phyloP scores from a whole-genome alignment of 2,329 filamentous ascomycete species.

The Botrytis squamosa region DNA sequence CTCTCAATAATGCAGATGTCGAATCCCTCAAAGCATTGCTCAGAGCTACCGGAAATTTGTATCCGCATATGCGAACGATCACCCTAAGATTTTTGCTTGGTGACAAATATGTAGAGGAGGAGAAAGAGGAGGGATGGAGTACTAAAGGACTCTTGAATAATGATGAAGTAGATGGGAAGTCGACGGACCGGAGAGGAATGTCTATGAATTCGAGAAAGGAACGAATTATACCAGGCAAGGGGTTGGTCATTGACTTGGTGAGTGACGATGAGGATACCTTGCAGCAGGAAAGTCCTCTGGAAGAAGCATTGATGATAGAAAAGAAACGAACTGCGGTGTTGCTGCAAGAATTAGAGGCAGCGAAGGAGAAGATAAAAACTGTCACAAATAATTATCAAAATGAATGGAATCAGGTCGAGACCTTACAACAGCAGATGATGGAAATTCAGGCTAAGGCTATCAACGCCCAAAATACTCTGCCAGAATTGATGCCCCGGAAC shows the following conservation, averaged over 20 bases:
- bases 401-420: slow-evolving; percentile 3
- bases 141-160: not conserved
- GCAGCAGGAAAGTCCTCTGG: not conserved
- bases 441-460: not conserved
- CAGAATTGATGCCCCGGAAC: not conserved
- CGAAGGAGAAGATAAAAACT: not conserved
- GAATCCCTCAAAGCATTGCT: not conserved
- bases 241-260: slow-evolving; percentile 3
- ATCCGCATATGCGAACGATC: not conserved
- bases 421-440: not conserved
- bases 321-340: not conserved
- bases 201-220: not conserved
- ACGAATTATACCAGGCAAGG: not conserved
- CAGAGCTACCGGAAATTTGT: not conserved
- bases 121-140: not conserved
- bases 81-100: not conserved
- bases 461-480: not conserved
- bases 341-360: not conserved
- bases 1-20: not conserved
- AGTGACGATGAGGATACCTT: slow-evolving; percentile 1
- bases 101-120: slow-evolving; percentile 9
- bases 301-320: not conserved
- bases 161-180: not conserved
- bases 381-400: not conserved
- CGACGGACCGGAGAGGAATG: not conserved